phyloP scores from a whole-genome alignment of 2,329 filamentous ascomycete species.

The Alternaria sp. region DNA sequence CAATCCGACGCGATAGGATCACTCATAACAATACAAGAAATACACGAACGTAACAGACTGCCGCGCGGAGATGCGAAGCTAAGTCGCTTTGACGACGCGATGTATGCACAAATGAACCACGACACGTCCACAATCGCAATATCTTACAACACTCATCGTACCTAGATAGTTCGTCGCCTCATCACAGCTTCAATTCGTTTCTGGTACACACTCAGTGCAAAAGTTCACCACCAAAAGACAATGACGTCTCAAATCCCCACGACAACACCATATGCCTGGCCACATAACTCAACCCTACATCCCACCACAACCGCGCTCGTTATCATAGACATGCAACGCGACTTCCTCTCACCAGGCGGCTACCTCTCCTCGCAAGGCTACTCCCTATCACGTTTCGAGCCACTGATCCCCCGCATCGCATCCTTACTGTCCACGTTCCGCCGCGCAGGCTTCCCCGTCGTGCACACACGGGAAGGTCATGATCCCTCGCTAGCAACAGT shows the following conservation, averaged over 20 bases:
- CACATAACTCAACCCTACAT: constrained; percentile 49
- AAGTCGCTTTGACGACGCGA: not conserved
- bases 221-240: too few relatives aligned
- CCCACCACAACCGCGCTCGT: constrained; percentile 57
- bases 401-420: constrained; percentile 54
- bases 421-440: constrained; percentile 53
- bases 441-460: constrained; percentile 49
- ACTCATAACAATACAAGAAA: not conserved
- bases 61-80: not conserved
- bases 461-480: constrained; percentile 61
- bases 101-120: not conserved
- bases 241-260: constrained; percentile 29
- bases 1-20: not conserved
- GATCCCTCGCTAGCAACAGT: constrained; percentile 63
- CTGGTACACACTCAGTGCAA: not conserved
- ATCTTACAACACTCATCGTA: accelerated
- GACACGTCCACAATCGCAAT: not conserved
- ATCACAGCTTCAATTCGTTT: not conserved
- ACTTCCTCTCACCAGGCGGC: constrained; percentile 57
- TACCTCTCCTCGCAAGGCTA: constrained; percentile 60
- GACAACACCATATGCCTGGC: constrained; percentile 50
- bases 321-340: constrained; percentile 63
- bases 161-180: not conserved
- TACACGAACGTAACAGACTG: not conserved
- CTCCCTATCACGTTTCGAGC: constrained; percentile 47